Evolutionary conservation across 2,329 filamentous ascomycete species (phyloP).

Genomic region (Amesomyces nigricolor): DNA sequence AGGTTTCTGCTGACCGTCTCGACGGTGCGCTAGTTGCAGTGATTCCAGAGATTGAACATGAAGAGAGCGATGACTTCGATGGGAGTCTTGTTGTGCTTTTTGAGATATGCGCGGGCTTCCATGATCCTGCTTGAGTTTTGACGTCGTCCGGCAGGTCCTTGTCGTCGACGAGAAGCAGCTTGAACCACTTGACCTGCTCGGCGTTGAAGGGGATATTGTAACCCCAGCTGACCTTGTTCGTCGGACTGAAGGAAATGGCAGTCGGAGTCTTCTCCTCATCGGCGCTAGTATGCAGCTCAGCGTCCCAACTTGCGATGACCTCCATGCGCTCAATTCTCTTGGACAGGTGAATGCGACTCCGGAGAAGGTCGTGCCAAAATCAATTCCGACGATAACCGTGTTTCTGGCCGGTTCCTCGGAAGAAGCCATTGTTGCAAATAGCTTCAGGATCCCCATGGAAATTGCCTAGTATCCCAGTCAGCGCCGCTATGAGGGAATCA

Average conservation of each 20-base stretch:
- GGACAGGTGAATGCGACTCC: conserved; percentile 37
- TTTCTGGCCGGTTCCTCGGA: not conserved
- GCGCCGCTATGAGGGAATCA: too few species aligned
- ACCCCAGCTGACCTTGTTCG: conserved; percentile 28
- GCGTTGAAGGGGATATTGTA: conserved; percentile 26
- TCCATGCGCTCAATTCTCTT: conserved; percentile 27
- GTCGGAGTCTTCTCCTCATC: conserved; percentile 34
- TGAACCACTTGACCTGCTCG: conserved; percentile 37
- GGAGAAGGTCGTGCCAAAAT: conserved; percentile 45
- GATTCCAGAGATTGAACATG: conserved; percentile 32
- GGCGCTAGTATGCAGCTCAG: conserved; percentile 18
- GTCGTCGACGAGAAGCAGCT: conserved; percentile 35
- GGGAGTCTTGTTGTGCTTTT: conserved; percentile 19
- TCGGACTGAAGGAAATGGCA: conserved; percentile 22
- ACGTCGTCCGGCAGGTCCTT: conserved; percentile 29
- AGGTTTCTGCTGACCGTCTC: conserved; percentile 23
- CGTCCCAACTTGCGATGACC: conserved; percentile 31
- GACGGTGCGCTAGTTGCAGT: conserved; percentile 28
- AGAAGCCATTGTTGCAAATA: not conserved
- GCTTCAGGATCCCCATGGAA: not conserved
- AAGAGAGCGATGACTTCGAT: conserved; percentile 32
- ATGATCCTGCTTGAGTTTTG: conserved; percentile 34
- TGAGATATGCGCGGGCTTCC: conserved; percentile 9
- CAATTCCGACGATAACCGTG: conserved; percentile 37
- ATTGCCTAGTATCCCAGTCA: too few species aligned